These are phyloP conservation scores for Westerdykella aurantiaca DNA, from an alignment of 2,329 filamentous ascomycete species.

Conservation along the genomic window DNA sequence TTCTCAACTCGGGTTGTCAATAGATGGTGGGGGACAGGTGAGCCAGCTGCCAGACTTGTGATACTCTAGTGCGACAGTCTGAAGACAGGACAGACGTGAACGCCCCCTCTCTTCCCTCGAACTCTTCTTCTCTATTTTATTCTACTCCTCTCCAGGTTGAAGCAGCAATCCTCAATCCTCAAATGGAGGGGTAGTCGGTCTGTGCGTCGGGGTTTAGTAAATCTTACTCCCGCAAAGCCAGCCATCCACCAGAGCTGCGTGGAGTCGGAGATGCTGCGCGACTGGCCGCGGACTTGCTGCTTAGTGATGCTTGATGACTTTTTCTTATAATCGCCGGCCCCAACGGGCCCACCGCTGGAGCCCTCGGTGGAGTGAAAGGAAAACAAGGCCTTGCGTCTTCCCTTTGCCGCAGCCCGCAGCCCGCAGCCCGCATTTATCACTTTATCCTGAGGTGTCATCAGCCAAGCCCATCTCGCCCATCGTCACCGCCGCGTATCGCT, in stretches of 20 bases:
- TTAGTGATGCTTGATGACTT: slow-evolving; percentile 32
- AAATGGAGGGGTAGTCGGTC: not conserved
- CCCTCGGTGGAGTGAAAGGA: not conserved
- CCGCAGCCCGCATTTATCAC: not conserved
- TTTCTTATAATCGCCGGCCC: slow-evolving; percentile 3
- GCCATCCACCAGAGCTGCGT: slow-evolving; percentile 8
- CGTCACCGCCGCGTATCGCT: slow-evolving; percentile 16
- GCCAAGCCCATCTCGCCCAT: not conserved
- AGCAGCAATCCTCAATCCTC: too few species aligned
- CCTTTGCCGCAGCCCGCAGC: too few species aligned
- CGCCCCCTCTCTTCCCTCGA: too few species aligned
- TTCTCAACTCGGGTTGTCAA: too few species aligned
- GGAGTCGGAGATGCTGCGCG: slow-evolving; percentile 31
- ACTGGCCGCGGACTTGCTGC: slow-evolving; percentile 16
- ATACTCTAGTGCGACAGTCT: too few species aligned
- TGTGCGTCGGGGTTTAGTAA: slow-evolving; percentile 26
- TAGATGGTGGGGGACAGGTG: too few species aligned
- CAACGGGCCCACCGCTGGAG: not conserved
- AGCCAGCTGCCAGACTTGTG: too few species aligned
- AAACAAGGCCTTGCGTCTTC: too few species aligned
- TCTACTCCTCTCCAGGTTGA: too few species aligned
- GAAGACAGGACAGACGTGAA: too few species aligned
- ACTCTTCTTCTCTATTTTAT: too few species aligned
- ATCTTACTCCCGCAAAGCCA: slow-evolving; percentile 19
- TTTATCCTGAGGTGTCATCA: not conserved